Percentiles rank a stretch among this genome's conserved stretches.
These are phyloP conservation scores for Boechera divaricarpa DNA, from an alignment of 345 rosid genomes.

Conservation along the genomic window DNA sequence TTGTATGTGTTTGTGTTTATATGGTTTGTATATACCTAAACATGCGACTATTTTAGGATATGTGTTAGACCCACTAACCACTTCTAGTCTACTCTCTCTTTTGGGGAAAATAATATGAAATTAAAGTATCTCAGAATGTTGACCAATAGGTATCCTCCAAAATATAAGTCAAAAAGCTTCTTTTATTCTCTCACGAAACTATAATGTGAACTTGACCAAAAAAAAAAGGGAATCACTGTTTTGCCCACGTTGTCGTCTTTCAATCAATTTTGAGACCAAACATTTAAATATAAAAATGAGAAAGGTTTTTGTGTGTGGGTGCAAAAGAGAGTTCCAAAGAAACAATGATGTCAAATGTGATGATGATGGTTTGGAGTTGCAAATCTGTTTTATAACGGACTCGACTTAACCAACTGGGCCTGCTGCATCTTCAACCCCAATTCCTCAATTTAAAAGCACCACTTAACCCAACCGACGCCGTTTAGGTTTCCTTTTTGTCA, in stretches of 20 bases:
- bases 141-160: slow-evolving; percentile 18
- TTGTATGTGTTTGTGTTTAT: not conserved
- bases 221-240: slow-evolving; percentile 11
- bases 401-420: no score
- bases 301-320: not conserved
- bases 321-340: not conserved
- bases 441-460: no score
- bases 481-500: not conserved
- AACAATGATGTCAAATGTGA: no score
- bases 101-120: slow-evolving; percentile 22
- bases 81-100: slow-evolving; percentile 34
- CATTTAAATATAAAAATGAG: not conserved
- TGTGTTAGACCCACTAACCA: slow-evolving; percentile 23
- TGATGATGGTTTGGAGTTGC: no score
- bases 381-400: no score
- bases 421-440: no score
- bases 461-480: no score
- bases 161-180: slow-evolving; percentile 2
- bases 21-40: not conserved
- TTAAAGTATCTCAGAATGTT: slow-evolving; percentile 26
- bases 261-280: not conserved
- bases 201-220: slow-evolving; percentile 30
- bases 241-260: slow-evolving; percentile 34
- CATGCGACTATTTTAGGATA: slow-evolving; percentile 35
- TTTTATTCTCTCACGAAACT: slow-evolving; percentile 6